Percentiles rank a stretch among this genome's conserved stretches.
Conservation (phyloP, 495 filamentous ascomycete species). For the Hypoxylon lenormandii region DNA sequence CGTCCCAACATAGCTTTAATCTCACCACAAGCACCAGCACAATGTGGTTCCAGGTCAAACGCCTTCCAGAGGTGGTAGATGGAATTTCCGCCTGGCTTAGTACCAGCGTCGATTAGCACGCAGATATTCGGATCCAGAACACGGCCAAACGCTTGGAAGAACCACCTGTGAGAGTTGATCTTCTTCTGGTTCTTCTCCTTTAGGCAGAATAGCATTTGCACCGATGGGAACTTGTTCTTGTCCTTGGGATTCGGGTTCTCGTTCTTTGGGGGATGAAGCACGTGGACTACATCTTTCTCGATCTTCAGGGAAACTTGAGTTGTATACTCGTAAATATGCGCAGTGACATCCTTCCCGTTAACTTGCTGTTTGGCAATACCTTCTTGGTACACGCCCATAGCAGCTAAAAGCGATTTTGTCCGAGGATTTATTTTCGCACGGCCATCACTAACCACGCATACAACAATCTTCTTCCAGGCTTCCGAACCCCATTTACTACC, state of each 20-base stretch:
- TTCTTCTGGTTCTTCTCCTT: conserved; percentile 99
- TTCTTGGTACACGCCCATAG: conserved; percentile 96
- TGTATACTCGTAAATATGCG: conserved; percentile 99
- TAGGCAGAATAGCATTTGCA: conserved; percentile 97
- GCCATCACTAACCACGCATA: conserved; percentile 97
- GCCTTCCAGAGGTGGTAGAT: conserved; percentile 99
- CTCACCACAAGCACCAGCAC: conserved; percentile 96
- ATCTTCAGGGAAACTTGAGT: conserved; percentile 88
- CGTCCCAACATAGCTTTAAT: conserved; percentile 97
- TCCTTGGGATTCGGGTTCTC: too few species aligned
- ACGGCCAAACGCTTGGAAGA: conserved; percentile 96
- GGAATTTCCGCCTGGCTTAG: conserved; percentile 88
- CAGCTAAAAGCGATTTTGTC: conserved; percentile 88
- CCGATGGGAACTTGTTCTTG: conserved; percentile 83
- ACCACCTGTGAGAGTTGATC: conserved; percentile 99
- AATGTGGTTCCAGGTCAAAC: conserved; percentile 97
- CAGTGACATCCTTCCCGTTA: conserved; percentile 95
- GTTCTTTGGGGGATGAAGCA: too few species aligned
- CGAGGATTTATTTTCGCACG: conserved; percentile 97
- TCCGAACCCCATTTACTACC: conserved; percentile 99
- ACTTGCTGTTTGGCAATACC: conserved; percentile 99
- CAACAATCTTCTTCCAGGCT: conserved; percentile 99
- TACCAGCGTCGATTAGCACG: conserved; percentile 95
- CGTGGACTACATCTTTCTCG: conserved; percentile 85
- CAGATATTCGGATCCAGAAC: conserved; percentile 96